Evolutionary conservation across 352 stramenopile species (phyloP).

Genomic region (Globisporangium canariense): DNA sequence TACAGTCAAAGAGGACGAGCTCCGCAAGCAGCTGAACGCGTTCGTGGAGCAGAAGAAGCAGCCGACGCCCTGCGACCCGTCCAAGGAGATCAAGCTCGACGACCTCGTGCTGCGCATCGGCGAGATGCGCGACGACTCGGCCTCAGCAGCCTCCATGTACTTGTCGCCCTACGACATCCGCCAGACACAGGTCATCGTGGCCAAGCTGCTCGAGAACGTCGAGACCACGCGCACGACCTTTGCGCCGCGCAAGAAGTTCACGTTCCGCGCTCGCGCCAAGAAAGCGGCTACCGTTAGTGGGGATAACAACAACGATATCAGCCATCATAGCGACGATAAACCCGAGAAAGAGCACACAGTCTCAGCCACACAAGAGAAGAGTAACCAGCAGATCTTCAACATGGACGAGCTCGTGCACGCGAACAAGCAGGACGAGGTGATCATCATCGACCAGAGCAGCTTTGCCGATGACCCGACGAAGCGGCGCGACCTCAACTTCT

Average conservation of each 20-base stretch:
- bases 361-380: conserved; percentile 4
- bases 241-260: conserved; percentile 84
- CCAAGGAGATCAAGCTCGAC: conserved; percentile 50
- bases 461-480: conserved; percentile 33
- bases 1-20: conserved; percentile 41
- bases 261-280: conserved; percentile 50
- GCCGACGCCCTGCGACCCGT: conserved; percentile 30
- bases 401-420: conserved; percentile 62
- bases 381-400: conserved; percentile 16
- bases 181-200: conserved; percentile 67
- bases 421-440: conserved; percentile 54
- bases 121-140: conserved; percentile 52
- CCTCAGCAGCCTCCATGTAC: conserved; percentile 68
- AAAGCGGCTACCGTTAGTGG: conserved; percentile 14
- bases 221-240: conserved; percentile 64
- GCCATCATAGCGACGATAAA: neutral
- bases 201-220: conserved; percentile 58
- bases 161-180: conserved; percentile 87
- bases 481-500: conserved; percentile 74
- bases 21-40: conserved; percentile 43
- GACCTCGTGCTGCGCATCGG: conserved; percentile 45
- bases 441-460: conserved; percentile 60
- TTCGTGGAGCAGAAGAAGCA: conserved; percentile 68
- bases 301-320: conserved; percentile 13
- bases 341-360: conserved; percentile 14